phyloP scores from a whole-genome alignment of 2,329 filamentous ascomycete genomes.

The Sphaerostilbella broomeana region DNA sequence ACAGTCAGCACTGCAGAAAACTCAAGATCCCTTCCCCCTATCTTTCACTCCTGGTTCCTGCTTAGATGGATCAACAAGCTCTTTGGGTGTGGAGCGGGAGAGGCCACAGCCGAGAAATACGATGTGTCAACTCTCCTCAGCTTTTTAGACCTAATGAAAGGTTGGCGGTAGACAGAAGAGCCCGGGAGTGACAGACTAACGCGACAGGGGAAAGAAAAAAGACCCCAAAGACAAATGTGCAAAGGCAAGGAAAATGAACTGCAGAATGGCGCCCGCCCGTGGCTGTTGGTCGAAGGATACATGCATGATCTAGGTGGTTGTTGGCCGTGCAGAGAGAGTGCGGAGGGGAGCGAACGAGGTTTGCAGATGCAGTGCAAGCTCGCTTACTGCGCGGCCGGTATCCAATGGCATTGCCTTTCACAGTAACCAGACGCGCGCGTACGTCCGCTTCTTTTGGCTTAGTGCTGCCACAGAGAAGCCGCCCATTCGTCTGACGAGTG shows the following conservation, averaged over 20 bases:
- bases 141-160: too few relatives aligned
- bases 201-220: too few relatives aligned
- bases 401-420: constrained; percentile 22
- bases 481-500: constrained; percentile 21
- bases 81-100: neutral
- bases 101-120: neutral
- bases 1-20: too few relatives aligned
- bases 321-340: constrained; percentile 20
- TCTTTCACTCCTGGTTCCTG: neutral
- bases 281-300: constrained; percentile 5
- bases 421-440: constrained; percentile 27
- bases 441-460: constrained; percentile 16
- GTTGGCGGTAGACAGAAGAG: too few relatives aligned
- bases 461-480: constrained; percentile 18
- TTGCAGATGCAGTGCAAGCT: constrained; percentile 17
- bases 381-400: constrained; percentile 25
- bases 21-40: too few relatives aligned
- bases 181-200: too few relatives aligned
- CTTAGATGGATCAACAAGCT: neutral
- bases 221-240: too few relatives aligned
- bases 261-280: too few relatives aligned
- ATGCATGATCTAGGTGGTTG: constrained; percentile 11
- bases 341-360: constrained; percentile 3
- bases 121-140: too few relatives aligned
- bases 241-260: too few relatives aligned